phyloP scores from a whole-genome alignment of 768 basidiomycete species.

The Lactifluus pinguis region DNA sequence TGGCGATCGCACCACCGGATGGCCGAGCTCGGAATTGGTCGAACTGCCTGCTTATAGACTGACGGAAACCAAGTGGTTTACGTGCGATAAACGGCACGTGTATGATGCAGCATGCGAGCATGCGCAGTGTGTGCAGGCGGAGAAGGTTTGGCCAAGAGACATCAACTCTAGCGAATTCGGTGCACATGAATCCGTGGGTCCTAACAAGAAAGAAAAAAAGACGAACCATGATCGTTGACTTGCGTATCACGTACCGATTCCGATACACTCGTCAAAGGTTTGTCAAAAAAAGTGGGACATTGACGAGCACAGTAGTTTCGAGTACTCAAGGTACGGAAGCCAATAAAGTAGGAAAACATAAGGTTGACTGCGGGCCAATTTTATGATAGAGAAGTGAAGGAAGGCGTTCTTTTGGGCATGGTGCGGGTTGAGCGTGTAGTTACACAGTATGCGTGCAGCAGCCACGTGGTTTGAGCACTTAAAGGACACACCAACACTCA shows the following conservation, averaged over 20 bases:
- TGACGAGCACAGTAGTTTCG: neutral
- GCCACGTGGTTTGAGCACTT: conserved; percentile 4
- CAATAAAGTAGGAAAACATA: neutral
- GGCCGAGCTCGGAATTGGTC: neutral
- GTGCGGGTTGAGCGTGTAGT: neutral
- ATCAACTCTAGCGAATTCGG: neutral
- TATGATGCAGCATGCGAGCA: neutral
- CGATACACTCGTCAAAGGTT: neutral
- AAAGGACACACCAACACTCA: neutral
- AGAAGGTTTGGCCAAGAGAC: neutral
- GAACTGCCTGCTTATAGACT: neutral
- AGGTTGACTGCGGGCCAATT: neutral
- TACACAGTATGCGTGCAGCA: neutral
- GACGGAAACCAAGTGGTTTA: neutral
- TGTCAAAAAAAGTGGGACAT: neutral
- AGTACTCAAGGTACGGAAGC: neutral
- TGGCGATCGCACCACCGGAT: neutral
- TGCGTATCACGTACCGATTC: neutral
- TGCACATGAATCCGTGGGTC: neutral
- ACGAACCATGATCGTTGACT: neutral
- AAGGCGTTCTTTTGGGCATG: neutral
- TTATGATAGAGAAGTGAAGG: neutral
- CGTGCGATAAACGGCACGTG: neutral
- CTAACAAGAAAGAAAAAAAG: neutral
- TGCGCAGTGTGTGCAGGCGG: neutral